Conservation (phyloP, 495 filamentous ascomycete genomes). For the Trichodelitschia bisporula region DNA sequence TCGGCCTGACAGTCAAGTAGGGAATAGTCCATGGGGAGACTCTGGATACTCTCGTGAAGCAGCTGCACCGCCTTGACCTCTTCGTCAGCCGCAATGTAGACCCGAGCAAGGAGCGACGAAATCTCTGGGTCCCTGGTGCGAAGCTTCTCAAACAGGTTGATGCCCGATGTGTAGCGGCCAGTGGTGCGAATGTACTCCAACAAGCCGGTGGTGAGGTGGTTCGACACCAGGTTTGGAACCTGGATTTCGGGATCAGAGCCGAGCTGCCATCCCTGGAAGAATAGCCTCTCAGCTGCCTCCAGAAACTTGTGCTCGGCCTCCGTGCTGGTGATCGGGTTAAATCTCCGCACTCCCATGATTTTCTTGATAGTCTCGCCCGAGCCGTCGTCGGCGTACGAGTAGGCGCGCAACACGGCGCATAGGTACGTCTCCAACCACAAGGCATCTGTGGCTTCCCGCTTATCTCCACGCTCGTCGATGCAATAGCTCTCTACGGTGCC, state of each 20-base stretch:
- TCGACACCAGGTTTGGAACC: slow-evolving; percentile 91
- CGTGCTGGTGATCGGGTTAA: slow-evolving; percentile 92
- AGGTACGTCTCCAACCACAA: slow-evolving; percentile 96
- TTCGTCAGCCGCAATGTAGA: slow-evolving; percentile 80
- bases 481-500: slow-evolving; percentile 89
- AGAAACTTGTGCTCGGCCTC: slow-evolving; percentile 93
- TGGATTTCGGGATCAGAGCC: slow-evolving; percentile 95
- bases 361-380: slow-evolving; percentile 75
- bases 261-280: slow-evolving; percentile 86
- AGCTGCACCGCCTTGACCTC: slow-evolving; percentile 83
- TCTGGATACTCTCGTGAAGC: slow-evolving; percentile 64
- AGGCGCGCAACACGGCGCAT: slow-evolving; percentile 76
- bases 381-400: slow-evolving; percentile 89
- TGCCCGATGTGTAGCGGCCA: slow-evolving; percentile 80
- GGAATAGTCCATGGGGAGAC: slow-evolving; percentile 88
- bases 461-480: slow-evolving; percentile 87
- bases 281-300: slow-evolving; percentile 80
- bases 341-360: slow-evolving; percentile 80
- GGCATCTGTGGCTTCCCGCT: slow-evolving; percentile 69
- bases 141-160: slow-evolving; percentile 94
- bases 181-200: slow-evolving; percentile 95
- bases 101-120: slow-evolving; percentile 71
- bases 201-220: slow-evolving; percentile 75
- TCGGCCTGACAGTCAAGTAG: slow-evolving; percentile 80
- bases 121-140: slow-evolving; percentile 78